phyloP scores from a whole-genome alignment of 1,284 basidiomycete species.

The Athelia psychrophila region DNA sequence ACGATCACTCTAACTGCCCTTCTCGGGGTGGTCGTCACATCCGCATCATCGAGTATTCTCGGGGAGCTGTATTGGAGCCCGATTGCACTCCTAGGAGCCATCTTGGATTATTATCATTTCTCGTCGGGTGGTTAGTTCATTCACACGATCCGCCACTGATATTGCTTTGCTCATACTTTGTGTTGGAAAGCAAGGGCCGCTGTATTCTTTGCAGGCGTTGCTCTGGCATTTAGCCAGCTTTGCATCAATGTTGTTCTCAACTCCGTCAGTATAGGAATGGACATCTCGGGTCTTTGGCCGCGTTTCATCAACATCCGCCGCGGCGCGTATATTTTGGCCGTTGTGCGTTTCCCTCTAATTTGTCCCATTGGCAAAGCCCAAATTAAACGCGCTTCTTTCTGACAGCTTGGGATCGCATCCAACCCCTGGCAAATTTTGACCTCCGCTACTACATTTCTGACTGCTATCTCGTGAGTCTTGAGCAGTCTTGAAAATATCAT shows the following conservation, averaged over 20 bases:
- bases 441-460: conserved; percentile 7
- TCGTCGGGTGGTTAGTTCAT: background rate
- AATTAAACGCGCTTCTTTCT: background rate
- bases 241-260: conserved; percentile 3
- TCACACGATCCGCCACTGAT: background rate
- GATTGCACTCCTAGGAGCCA: background rate
- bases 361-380: too few relatives aligned
- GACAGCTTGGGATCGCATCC: conserved; percentile 5
- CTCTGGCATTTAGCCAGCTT: conserved; percentile 1
- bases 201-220: conserved; percentile 3
- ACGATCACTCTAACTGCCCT: conserved; percentile 4
- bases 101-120: conserved; percentile 1
- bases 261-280: conserved; percentile 3
- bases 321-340: conserved; percentile 8
- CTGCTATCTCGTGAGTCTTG: conserved; percentile 4
- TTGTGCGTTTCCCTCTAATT: background rate
- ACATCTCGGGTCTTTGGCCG: conserved; percentile 2
- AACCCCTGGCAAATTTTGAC: conserved; percentile 10
- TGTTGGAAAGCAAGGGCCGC: background rate
- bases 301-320: conserved; percentile 11
- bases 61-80: conserved; percentile 2
- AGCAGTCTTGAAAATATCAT: background rate
- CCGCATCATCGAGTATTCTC: background rate
- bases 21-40: conserved; percentile 2
- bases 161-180: too few relatives aligned